These are phyloP conservation scores for Neurospora sp. DNA, from an alignment of 495 filamentous ascomycete genomes.

Conservation along the genomic window DNA sequence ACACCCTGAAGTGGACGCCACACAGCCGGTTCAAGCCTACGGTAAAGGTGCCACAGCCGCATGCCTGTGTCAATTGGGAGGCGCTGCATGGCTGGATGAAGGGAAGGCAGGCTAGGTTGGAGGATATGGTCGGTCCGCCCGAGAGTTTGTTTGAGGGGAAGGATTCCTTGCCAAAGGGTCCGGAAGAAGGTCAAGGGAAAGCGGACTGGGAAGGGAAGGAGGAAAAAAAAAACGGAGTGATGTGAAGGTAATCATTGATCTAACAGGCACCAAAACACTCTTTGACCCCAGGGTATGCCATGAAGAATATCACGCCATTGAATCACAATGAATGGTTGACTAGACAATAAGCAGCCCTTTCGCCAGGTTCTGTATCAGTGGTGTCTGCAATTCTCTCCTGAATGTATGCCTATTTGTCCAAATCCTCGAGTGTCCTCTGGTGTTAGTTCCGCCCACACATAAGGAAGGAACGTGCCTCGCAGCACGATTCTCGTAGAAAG, in stretches of 20 bases:
- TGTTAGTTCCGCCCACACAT: not conserved
- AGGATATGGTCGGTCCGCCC: slow-evolving; percentile 9
- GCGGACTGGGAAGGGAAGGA: not conserved
- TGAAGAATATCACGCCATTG: not conserved
- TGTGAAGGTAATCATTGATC: no score
- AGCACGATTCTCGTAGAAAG: not conserved
- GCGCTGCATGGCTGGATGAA: slow-evolving; percentile 18
- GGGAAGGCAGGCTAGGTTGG: slow-evolving; percentile 13
- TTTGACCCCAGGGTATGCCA: not conserved
- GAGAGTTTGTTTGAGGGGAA: slow-evolving; percentile 1
- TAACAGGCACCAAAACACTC: not conserved
- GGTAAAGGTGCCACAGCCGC: slow-evolving; percentile 7
- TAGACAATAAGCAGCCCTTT: no score
- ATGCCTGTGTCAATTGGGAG: slow-evolving; percentile 27
- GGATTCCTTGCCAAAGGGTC: not conserved
- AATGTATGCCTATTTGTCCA: not conserved
- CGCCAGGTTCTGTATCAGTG: no score
- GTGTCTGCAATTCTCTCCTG: not conserved
- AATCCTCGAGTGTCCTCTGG: not conserved
- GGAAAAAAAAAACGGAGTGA: not conserved
- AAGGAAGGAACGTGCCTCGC: not conserved
- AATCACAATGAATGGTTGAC: no score
- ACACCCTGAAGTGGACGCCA: slow-evolving; percentile 10
- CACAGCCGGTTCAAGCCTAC: slow-evolving; percentile 8
- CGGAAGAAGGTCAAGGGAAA: not conserved